Evolutionary conservation across 805 yeast species (phyloP).

Genomic region (Ogataea angusta): DNA sequence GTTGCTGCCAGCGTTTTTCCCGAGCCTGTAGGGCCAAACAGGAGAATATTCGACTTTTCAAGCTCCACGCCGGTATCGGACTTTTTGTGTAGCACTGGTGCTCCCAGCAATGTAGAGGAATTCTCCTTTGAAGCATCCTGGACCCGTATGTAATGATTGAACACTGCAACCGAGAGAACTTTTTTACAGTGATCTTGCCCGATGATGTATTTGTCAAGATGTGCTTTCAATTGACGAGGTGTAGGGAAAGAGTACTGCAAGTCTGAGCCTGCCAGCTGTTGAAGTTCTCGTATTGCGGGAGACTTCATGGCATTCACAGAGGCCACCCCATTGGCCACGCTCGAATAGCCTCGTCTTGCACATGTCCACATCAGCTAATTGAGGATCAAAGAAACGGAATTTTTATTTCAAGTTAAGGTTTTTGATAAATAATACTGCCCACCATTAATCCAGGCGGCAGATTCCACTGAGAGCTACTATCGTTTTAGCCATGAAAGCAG

Average conservation of each 20-base stretch:
- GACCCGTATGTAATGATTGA: conserved; percentile 52
- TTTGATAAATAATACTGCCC: no score
- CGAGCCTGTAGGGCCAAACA: conserved; percentile 61
- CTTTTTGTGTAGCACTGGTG: conserved; percentile 7
- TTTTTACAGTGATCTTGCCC: conserved; percentile 57
- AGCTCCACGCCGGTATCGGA: conserved; percentile 39
- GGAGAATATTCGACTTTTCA: conserved; percentile 53
- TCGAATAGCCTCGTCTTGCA: conserved; percentile 3
- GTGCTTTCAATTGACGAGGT: conserved; percentile 43
- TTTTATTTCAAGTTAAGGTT: background rate
- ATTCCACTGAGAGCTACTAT: no score
- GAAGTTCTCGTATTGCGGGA: conserved; percentile 1
- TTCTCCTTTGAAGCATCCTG: conserved; percentile 31
- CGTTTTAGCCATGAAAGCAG: no score
- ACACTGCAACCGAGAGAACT: conserved; percentile 59
- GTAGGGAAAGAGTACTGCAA: conserved; percentile 36
- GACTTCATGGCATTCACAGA: conserved; percentile 2
- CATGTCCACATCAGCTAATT: conserved; percentile 4
- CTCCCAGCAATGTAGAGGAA: conserved; percentile 10
- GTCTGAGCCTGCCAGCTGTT: background rate
- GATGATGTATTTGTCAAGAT: conserved; percentile 49
- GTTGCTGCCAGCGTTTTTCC: conserved; percentile 59
- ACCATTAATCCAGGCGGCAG: no score
- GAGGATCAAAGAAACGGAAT: background rate
- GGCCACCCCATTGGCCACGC: conserved; percentile 1